Percentiles rank a stretch among this genome's conserved stretches.
Conservation (phyloP, 2,329 filamentous ascomycete genomes). For the Verticillium albo-atrum region DNA sequence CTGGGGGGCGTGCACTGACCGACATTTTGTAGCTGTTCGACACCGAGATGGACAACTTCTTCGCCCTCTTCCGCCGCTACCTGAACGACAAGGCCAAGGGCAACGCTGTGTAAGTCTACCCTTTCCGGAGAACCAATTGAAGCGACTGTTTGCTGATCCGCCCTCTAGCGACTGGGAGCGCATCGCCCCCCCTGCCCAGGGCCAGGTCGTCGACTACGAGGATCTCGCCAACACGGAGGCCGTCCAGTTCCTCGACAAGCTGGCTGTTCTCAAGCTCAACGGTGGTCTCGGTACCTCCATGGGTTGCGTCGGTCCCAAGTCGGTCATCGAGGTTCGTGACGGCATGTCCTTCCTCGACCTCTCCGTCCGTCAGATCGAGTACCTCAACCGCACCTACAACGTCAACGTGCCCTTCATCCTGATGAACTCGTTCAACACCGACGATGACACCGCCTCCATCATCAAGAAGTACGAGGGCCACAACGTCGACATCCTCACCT, state of each 20-base stretch:
- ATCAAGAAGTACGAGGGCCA: slow-evolving; percentile 99
- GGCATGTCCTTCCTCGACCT: slow-evolving; percentile 99
- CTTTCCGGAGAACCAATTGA: slow-evolving; percentile 1
- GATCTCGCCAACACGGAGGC: slow-evolving; percentile 85
- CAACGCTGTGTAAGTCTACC: slow-evolving; percentile 65
- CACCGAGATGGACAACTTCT: slow-evolving; percentile 99
- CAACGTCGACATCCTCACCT: slow-evolving; percentile 98
- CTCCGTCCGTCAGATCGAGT: slow-evolving; percentile 97
- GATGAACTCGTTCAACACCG: slow-evolving; percentile 99
- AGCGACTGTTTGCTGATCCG: slow-evolving; percentile 5
- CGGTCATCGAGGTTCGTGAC: slow-evolving; percentile 97
- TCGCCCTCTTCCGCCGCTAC: slow-evolving; percentile 95
- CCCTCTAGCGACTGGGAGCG: slow-evolving; percentile 81
- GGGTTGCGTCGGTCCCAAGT: slow-evolving; percentile 99
- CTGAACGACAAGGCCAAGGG: slow-evolving; percentile 99
- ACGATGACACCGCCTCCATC: slow-evolving; percentile 95
- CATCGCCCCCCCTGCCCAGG: slow-evolving; percentile 87
- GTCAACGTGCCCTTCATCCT: slow-evolving; percentile 97
- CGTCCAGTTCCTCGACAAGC: slow-evolving; percentile 91
- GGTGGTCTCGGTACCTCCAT: slow-evolving; percentile 99
- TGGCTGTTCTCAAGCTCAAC: slow-evolving; percentile 98
- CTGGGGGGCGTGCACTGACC: slow-evolving; percentile 9
- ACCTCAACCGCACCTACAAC: slow-evolving; percentile 95
- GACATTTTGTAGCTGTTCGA: slow-evolving; percentile 69
- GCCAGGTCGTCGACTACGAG: slow-evolving; percentile 94